Evolutionary conservation across 805 yeast genomes (phyloP).

Genomic region (Candida multigemmis): DNA sequence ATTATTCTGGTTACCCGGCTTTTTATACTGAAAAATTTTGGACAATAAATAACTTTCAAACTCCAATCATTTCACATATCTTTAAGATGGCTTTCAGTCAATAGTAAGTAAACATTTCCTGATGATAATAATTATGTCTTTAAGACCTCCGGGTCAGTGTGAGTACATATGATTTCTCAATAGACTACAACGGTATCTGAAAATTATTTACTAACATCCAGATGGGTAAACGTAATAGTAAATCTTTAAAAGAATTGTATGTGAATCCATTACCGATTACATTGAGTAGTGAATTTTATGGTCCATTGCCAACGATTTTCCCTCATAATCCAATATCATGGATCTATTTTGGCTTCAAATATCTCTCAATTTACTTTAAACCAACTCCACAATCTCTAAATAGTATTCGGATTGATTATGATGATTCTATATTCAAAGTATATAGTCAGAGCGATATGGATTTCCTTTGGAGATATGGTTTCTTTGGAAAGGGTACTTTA

Average conservation of each 20-base stretch:
- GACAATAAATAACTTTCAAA: too few relatives aligned
- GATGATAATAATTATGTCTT: conserved; percentile 11
- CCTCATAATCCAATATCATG: conserved; percentile 68
- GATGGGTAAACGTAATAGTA: conserved; percentile 2
- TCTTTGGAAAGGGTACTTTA: conserved; percentile 86
- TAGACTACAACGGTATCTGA: conserved; percentile 99
- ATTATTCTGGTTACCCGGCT: too few relatives aligned
- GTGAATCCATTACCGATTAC: conserved; percentile 52
- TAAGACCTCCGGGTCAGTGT: conserved; percentile 30
- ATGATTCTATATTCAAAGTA: conserved; percentile 30
- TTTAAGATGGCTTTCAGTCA: too few relatives aligned
- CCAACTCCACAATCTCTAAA: conserved; percentile 16
- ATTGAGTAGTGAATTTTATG: conserved; percentile 23
- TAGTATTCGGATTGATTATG: conserved; percentile 12
- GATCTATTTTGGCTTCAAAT: conserved; percentile 33
- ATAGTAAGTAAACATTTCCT: too few relatives aligned
- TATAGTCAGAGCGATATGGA: conserved; percentile 36
- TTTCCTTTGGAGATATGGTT: conserved; percentile 74
- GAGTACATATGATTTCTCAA: conserved; percentile 70
- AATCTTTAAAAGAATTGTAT: conserved; percentile 20
- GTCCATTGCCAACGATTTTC: conserved; percentile 41
- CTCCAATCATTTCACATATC: too few relatives aligned
- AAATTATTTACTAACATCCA: conserved; percentile 6
- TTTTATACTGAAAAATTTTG: too few relatives aligned
- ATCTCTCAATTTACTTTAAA: conserved; percentile 9